These are phyloP conservation scores for Coccomyxa sp. DNA, from an alignment of 139 green algal species.

Conservation along the genomic window DNA sequence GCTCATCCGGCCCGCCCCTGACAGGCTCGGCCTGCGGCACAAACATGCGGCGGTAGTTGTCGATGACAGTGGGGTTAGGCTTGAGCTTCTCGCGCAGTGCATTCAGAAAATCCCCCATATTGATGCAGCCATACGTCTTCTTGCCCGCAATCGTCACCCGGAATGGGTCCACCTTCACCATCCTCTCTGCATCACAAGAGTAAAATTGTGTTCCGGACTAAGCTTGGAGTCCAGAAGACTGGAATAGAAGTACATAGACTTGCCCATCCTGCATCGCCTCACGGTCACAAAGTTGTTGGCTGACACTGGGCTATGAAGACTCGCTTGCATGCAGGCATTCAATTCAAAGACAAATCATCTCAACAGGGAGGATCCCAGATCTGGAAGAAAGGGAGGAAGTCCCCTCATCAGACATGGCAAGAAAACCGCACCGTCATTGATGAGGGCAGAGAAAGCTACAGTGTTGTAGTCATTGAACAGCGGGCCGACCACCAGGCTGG, in stretches of 20 bases:
- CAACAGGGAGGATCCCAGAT: too few relatives aligned
- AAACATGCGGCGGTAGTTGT: constrained; percentile 62
- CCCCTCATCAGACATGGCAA: too few relatives aligned
- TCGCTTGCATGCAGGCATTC: too few relatives aligned
- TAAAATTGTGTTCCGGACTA: background rate
- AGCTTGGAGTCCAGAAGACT: too few relatives aligned
- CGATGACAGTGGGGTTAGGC: constrained; percentile 29
- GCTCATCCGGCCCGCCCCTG: background rate
- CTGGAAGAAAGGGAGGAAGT: too few relatives aligned
- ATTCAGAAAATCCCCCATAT: constrained; percentile 55
- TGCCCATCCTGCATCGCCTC: too few relatives aligned
- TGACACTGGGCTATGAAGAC: too few relatives aligned
- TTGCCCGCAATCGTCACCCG: constrained; percentile 50
- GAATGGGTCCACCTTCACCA: constrained; percentile 22
- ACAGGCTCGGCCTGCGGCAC: background rate
- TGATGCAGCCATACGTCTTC: constrained; percentile 64
- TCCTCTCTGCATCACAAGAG: background rate
- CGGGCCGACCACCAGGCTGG: constrained; percentile 32
- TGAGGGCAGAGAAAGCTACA: background rate
- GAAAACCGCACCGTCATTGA: background rate
- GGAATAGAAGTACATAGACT: too few relatives aligned
- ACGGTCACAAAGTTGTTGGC: too few relatives aligned
- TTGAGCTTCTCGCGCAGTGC: constrained; percentile 40
- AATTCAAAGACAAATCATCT: too few relatives aligned
- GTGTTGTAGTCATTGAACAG: constrained; percentile 70